Conservation (phyloP, 129 eudicot genomes). For the Flaveria trinervia region DNA sequence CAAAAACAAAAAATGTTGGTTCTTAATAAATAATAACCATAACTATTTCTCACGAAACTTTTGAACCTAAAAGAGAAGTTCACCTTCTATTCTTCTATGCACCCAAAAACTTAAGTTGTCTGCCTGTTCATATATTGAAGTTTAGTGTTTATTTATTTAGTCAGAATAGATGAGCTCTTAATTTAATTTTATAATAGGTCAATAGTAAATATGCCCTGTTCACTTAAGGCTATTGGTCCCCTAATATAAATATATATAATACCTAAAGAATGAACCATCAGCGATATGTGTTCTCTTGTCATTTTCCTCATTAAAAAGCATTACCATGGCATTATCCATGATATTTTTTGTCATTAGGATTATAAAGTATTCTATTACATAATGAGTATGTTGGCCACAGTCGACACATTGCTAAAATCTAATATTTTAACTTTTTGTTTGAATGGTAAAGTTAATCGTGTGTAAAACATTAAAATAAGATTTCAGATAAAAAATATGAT, state of each 20-base stretch:
- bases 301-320: constrained; percentile 22
- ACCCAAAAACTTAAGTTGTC: too few species aligned
- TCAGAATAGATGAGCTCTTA: constrained; percentile 26
- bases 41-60: too few species aligned
- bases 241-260: background rate
- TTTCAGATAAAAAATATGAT: background rate
- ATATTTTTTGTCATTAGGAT: background rate
- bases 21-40: too few species aligned
- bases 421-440: background rate
- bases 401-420: background rate
- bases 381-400: background rate
- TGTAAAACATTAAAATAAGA: background rate
- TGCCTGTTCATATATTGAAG: background rate
- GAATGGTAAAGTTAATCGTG: background rate
- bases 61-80: too few species aligned
- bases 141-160: constrained; percentile 19
- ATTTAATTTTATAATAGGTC: background rate
- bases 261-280: constrained; percentile 22
- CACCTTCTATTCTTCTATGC: too few species aligned
- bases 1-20: too few species aligned
- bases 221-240: constrained; percentile 20
- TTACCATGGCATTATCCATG: constrained; percentile 7
- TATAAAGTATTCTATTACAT: too few species aligned
- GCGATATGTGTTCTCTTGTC: constrained; percentile 4
- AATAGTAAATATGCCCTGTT: background rate